phyloP scores from a whole-genome alignment of 2,329 filamentous ascomycete species.

The Sporothrix brasiliensis region DNA sequence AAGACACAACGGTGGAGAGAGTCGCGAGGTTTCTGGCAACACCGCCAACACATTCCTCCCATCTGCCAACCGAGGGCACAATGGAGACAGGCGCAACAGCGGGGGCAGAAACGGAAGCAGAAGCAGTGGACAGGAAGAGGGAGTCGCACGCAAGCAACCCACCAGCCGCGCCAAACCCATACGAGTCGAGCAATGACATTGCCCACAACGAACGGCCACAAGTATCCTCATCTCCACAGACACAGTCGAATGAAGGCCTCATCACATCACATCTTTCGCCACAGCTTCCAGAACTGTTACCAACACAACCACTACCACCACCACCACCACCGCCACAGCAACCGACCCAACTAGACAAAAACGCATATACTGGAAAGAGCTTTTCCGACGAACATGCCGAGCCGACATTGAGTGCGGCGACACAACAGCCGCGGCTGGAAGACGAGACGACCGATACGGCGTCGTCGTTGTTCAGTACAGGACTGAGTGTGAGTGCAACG shows the following conservation, averaged over 20 bases:
- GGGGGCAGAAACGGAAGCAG: neutral
- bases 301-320: neutral
- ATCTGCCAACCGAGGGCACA: neutral
- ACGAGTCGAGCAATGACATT: no score
- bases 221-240: neutral
- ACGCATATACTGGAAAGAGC: neutral
- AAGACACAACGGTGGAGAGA: neutral
- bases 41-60: neutral
- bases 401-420: neutral
- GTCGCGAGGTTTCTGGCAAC: constrained; percentile 10
- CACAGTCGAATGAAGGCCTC: no score
- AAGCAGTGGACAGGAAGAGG: no score
- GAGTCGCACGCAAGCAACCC: no score
- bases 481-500: constrained; percentile 32
- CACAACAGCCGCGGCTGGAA: neutral
- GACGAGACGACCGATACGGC: constrained; percentile 24
- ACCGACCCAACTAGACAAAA: neutral
- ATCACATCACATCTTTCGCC: neutral
- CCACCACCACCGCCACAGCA: neutral
- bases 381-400: constrained; percentile 12
- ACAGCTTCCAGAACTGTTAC: neutral
- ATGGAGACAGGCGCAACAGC: neutral
- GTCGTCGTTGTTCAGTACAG: constrained; percentile 34
- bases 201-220: neutral
- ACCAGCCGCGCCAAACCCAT: no score